phyloP scores from a whole-genome alignment of 352 stramenopile species.

The Globisporangium acanthophoron region DNA sequence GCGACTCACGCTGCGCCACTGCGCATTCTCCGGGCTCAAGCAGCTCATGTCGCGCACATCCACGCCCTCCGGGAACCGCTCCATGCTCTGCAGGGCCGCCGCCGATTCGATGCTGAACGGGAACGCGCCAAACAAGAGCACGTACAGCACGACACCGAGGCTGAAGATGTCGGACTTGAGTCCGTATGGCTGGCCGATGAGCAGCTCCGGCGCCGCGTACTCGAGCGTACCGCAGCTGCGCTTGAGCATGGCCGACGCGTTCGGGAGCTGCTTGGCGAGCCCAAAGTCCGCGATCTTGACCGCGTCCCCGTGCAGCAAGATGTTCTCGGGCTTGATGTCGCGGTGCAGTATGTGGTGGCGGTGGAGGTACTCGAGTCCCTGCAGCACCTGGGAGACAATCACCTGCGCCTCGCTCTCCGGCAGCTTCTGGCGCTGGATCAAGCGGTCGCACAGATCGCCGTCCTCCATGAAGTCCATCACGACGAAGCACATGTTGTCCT shows the following conservation, averaged over 20 bases:
- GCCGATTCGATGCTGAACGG: constrained; percentile 75
- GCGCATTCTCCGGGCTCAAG: constrained; percentile 41
- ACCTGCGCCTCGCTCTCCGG: constrained; percentile 41
- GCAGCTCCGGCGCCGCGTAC: constrained; percentile 71
- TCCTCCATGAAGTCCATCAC: constrained; percentile 81
- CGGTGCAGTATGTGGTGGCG: constrained; percentile 57
- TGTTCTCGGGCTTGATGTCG: constrained; percentile 83
- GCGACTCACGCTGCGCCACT: constrained; percentile 49
- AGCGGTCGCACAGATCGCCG: constrained; percentile 66
- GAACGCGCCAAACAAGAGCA: constrained; percentile 74
- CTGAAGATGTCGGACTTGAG: constrained; percentile 80
- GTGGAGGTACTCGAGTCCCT: constrained; percentile 62
- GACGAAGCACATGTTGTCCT: constrained; percentile 73
- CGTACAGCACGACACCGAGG: constrained; percentile 72
- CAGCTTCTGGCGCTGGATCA: constrained; percentile 63
- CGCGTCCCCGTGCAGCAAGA: constrained; percentile 58
- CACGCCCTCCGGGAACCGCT: constrained; percentile 50
- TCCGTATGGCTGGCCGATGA: constrained; percentile 59
- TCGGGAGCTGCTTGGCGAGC: constrained; percentile 58
- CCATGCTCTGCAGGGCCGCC: constrained; percentile 51
- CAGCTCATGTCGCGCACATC: constrained; percentile 83
- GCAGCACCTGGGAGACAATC: constrained; percentile 59
- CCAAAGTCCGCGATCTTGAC: constrained; percentile 81
- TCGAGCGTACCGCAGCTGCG: constrained; percentile 70
- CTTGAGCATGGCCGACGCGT: constrained; percentile 43